Base-by-base conservation (phyloP, 208 protist genomes). In the Herpetomonas samuelpessoai region DNA sequence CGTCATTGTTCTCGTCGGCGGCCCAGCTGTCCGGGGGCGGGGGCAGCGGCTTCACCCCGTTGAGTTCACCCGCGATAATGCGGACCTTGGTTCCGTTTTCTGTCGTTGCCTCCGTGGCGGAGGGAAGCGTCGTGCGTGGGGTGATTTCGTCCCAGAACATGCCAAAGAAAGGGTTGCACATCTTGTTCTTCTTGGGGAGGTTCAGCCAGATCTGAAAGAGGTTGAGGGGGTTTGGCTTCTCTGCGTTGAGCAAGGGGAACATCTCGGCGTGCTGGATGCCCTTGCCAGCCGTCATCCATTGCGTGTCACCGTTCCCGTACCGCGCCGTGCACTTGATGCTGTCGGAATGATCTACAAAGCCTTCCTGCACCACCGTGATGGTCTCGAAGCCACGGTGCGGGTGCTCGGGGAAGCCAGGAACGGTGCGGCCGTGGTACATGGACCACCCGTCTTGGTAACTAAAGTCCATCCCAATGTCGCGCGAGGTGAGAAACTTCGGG, bases 261-360 rank as follows among this genome's bases (percentile, higher is more conserved):
- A 89, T 88, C 57, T 97, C 89, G 29, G 62, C 44, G 74, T 97
- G 93, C 48, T 97, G 69, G 19, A 97, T 86, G 24, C 92, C 95
- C 24, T 74, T 56, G 47, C 84, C 95, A 2, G 95, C 91, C 2
- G 91, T 97, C 84, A 97, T 95, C 88, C 91, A 96, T 74, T 98
- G 93, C 55, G 92, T 85, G 28, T 85, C 77, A 14, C 93, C 93
- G 3, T 80, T 56, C 21, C 71, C 57, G 45, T 96, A 81, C 21
- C 76, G 62, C 28, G 85, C 93, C 9, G 65, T 76, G 71, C 85
- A 84, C 30, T 91, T 87, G 28, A 81, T 31, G 35, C 57, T 74
- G 72, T 96, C 88, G 24, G 61, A 52, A 75, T 98, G 95, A 49
- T 92, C 69, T 19, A 96, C 68, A 24, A 77, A 44, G 18, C 92